Evolutionary conservation across 2,329 filamentous ascomycete species (phyloP).

Genomic region (Exophiala aquamarina): DNA sequence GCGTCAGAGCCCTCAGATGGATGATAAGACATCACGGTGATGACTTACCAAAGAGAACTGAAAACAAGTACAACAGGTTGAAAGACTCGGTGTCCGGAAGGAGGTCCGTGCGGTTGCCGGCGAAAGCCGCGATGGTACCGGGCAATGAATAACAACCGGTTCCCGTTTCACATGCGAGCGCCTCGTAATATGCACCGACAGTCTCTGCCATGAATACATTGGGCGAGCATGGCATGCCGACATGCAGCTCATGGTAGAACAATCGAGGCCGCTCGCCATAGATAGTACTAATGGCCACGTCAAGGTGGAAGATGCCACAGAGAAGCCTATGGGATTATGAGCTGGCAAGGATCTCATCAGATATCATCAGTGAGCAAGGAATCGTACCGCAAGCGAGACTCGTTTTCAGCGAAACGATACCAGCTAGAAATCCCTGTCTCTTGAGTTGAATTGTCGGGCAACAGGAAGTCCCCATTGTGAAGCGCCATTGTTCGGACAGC

Average conservation of each 20-base stretch:
- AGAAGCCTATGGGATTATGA: no score
- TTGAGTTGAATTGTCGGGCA: no score
- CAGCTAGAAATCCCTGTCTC: no score
- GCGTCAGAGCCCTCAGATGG: neutral
- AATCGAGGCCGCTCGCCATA: neutral
- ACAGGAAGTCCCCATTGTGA: no score
- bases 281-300: conserved; percentile 6
- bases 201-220: neutral
- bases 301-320: conserved; percentile 4
- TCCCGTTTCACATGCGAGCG: neutral
- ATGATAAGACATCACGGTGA: neutral
- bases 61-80: neutral
- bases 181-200: neutral
- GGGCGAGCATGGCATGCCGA: neutral
- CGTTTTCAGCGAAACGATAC: no score
- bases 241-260: conserved; percentile 2
- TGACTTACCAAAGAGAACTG: neutral
- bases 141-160: neutral
- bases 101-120: neutral
- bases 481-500: no score
- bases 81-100: neutral
- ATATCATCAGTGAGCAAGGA: no score
- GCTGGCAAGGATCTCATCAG: no score
- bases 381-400: no score
- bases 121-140: neutral